Conservation (phyloP, 768 basidiomycete genomes). For the Pisolithus sp. region DNA sequence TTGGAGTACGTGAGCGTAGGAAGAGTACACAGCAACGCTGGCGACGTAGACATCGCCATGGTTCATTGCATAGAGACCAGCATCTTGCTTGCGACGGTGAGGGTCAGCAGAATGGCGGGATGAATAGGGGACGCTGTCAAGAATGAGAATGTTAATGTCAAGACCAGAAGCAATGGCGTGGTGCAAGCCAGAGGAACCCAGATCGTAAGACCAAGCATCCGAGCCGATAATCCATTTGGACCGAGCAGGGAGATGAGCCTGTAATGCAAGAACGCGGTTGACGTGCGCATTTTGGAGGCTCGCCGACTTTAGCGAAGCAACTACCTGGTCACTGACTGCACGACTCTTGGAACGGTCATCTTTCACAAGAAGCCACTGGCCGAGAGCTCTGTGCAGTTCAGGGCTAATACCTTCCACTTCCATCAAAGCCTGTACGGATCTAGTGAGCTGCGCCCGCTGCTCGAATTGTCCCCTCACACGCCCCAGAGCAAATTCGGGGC, state of each 20-base stretch:
- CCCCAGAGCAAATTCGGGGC: slow-evolving; percentile 93
- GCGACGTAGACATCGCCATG: slow-evolving; percentile 96
- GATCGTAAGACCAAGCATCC: slow-evolving; percentile 96
- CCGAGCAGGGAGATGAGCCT: slow-evolving; percentile 54
- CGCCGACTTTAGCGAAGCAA: slow-evolving; percentile 40
- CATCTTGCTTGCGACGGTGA: slow-evolving; percentile 86
- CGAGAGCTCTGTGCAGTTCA: slow-evolving; percentile 65
- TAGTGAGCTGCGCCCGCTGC: slow-evolving; percentile 60
- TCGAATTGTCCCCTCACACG: slow-evolving; percentile 80
- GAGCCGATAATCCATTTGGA: slow-evolving; percentile 98
- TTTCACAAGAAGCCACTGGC: slow-evolving; percentile 73
- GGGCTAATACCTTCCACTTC: slow-evolving; percentile 40
- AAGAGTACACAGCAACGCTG: slow-evolving; percentile 91
- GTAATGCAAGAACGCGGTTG: slow-evolving; percentile 52
- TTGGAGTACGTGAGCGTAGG: slow-evolving; percentile 91
- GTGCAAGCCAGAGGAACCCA: slow-evolving; percentile 92
- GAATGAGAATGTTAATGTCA: slow-evolving; percentile 91
- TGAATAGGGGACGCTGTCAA: slow-evolving; percentile 90
- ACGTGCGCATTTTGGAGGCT: slow-evolving; percentile 37
- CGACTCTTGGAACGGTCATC: slow-evolving; percentile 64
- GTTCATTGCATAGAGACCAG: slow-evolving; percentile 97
- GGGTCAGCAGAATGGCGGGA: slow-evolving; percentile 63
- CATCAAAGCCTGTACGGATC: slow-evolving; percentile 60
- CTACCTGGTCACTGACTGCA: slow-evolving; percentile 51
- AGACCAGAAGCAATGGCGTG: slow-evolving; percentile 88